Conservation (phyloP, 164 flowering plant species). For the Nymphaea thermarum region DNA sequence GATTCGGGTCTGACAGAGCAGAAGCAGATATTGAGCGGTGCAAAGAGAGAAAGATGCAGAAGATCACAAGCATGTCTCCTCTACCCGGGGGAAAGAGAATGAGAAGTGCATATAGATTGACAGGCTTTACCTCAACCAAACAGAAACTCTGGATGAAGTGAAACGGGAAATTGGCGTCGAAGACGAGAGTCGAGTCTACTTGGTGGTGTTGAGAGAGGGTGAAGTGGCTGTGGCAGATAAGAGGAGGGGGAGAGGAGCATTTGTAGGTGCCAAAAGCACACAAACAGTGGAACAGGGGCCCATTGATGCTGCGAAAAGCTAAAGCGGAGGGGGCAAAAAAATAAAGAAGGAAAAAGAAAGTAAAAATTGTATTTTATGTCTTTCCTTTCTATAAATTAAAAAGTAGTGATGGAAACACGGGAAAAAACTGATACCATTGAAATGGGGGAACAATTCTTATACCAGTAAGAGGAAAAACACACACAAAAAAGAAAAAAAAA, state of each 20-base stretch:
- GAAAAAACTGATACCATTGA: neutral
- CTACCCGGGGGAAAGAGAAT: neutral
- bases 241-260: slow-evolving; percentile 14
- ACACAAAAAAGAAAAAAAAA: no score
- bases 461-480: no score
- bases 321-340: no score
- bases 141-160: neutral
- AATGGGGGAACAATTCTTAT: no score
- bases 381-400: no score
- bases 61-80: neutral
- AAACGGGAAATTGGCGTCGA: neutral
- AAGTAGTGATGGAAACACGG: neutral
- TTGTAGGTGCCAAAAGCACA: slow-evolving; percentile 24
- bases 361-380: no score
- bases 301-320: neutral
- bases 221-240: slow-evolving; percentile 9
- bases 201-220: slow-evolving; percentile 8
- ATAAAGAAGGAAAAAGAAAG: neutral
- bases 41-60: neutral
- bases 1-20: neutral
- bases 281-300: neutral
- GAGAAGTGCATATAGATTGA: neutral
- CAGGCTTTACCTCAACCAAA: neutral
- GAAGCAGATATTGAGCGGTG: neutral
- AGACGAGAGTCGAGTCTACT: neutral